phyloP scores from a whole-genome alignment of 768 basidiomycete genomes.

The Hypholoma fasciculare region DNA sequence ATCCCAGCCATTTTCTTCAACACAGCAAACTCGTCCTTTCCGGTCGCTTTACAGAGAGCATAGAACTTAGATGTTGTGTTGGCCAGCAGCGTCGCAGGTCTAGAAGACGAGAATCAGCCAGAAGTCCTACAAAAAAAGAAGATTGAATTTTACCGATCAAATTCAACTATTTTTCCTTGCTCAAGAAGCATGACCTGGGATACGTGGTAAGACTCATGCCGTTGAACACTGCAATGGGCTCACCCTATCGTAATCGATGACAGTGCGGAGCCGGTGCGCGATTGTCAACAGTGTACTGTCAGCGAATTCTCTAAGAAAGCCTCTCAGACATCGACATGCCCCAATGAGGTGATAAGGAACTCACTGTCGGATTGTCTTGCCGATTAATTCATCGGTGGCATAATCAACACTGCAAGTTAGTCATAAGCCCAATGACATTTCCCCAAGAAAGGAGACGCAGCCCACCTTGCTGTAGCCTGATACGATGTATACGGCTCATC shows the following conservation, averaged over 20 bases:
- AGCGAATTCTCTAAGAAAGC: conserved; percentile 60
- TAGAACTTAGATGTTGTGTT: conserved; percentile 19
- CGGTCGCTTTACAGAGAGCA: conserved; percentile 20
- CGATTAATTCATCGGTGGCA: conserved; percentile 82
- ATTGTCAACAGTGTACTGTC: conserved; percentile 83
- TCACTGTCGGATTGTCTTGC: conserved; percentile 75
- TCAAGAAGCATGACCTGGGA: conserved; percentile 72
- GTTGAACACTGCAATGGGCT: conserved; percentile 22
- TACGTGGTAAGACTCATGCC: neutral
- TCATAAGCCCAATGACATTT: neutral
- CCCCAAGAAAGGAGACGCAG: neutral
- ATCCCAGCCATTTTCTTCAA: conserved; percentile 68
- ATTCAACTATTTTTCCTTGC: conserved; percentile 74
- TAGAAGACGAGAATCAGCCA: conserved; percentile 1
- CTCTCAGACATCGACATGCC: neutral
- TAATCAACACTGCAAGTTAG: conserved; percentile 59
- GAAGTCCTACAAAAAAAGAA: neutral
- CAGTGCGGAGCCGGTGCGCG: conserved; percentile 75
- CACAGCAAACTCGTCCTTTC: conserved; percentile 23
- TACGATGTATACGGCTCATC: neutral
- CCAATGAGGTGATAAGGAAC: conserved; percentile 19
- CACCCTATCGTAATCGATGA: conserved; percentile 84
- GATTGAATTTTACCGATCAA: conserved; percentile 42
- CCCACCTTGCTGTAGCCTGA: conserved; percentile 22
- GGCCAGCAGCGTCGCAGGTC: conserved; percentile 15